These are phyloP conservation scores for Senecio squalidus DNA, from an alignment of 140 eudicot genomes.

Conservation along the genomic window DNA sequence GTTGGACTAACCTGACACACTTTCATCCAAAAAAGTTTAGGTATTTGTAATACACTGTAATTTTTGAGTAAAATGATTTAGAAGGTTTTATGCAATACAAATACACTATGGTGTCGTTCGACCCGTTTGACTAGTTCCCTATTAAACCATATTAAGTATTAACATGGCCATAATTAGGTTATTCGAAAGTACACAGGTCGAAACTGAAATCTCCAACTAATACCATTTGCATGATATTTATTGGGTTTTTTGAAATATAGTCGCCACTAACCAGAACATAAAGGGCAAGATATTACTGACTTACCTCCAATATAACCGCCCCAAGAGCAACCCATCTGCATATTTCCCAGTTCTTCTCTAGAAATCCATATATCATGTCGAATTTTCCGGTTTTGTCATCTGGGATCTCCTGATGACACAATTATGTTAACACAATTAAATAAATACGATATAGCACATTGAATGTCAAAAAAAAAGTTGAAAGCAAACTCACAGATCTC, in stretches of 20 bases:
- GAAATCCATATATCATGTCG: slow-evolving; percentile 62
- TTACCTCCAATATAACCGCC: slow-evolving; percentile 75
- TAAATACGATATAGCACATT: neutral
- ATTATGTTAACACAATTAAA: slow-evolving; percentile 2
- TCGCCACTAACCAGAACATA: too few relatives aligned
- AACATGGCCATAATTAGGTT: too few relatives aligned
- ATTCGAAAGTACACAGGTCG: too few relatives aligned
- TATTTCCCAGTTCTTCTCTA: slow-evolving; percentile 69
- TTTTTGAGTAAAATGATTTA: neutral
- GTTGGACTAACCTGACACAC: too few relatives aligned
- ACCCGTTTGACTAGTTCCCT: too few relatives aligned
- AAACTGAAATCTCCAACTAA: neutral
- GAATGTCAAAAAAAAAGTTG: neutral
- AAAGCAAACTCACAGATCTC: slow-evolving; percentile 54
- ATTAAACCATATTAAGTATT: too few relatives aligned
- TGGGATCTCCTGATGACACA: slow-evolving; percentile 68
- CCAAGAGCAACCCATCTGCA: slow-evolving; percentile 96
- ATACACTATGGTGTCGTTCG: neutral
- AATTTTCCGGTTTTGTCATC: slow-evolving; percentile 81
- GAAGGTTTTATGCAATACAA: neutral
- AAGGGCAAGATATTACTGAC: neutral
- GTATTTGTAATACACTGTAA: too few relatives aligned
- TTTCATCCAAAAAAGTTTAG: too few relatives aligned
- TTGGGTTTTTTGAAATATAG: too few relatives aligned
- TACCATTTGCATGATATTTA: neutral